phyloP scores from a whole-genome alignment of 306 rosid genomes.

The Lupinus albus region DNA sequence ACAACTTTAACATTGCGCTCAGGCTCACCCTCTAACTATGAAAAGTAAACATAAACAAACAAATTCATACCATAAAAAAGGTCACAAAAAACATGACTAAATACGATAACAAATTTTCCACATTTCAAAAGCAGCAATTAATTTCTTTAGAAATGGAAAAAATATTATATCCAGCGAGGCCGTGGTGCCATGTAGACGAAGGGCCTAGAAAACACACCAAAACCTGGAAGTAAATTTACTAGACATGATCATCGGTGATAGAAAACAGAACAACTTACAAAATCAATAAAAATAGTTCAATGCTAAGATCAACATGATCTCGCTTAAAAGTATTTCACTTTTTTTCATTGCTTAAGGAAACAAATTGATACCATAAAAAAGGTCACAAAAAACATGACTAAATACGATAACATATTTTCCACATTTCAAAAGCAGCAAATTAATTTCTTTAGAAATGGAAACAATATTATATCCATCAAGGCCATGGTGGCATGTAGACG shows the following conservation, averaged over 20 bases:
- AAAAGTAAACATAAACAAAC: not conserved
- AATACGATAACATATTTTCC: constrained; percentile 16
- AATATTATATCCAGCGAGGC: not conserved
- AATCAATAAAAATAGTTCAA: too few species aligned
- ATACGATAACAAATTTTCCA: constrained; percentile 11
- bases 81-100: not conserved
- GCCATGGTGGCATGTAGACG: not conserved
- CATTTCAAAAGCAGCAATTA: not conserved
- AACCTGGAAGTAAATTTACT: not conserved
- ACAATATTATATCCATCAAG: not conserved
- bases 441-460: not conserved
- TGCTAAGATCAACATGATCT: too few species aligned
- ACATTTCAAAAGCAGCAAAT: not conserved
- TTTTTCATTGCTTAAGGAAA: too few species aligned
- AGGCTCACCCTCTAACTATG: too few species aligned
- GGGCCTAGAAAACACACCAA: not conserved
- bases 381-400: not conserved
- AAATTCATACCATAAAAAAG: constrained; percentile 5
- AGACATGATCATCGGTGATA: not conserved
- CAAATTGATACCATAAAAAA: constrained; percentile 12
- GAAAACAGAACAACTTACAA: too few species aligned
- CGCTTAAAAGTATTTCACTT: too few species aligned
- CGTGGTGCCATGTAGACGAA: not conserved
- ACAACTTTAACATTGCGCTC: too few species aligned
- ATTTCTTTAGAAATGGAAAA: not conserved